A percentile compares a stretch with the other conserved stretches of the same genome.
These are phyloP conservation scores for Phlebiopsis flavidoalba DNA, from an alignment of 768 basidiomycete species.

Conservation along the genomic window DNA sequence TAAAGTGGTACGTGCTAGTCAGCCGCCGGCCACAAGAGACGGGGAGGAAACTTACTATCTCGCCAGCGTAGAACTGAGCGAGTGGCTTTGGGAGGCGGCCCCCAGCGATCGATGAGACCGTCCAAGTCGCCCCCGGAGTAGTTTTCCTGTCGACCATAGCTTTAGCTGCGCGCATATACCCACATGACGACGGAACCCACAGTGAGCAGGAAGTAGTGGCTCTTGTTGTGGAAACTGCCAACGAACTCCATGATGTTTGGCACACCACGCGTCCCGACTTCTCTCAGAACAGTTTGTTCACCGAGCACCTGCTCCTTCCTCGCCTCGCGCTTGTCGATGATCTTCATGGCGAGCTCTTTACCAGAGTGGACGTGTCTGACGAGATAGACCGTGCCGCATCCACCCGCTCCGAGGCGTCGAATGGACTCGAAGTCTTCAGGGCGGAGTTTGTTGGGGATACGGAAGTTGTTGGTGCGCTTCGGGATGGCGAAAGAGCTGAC, in stretches of 20 bases:
- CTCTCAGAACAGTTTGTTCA: background rate
- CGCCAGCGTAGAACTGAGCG: slow-evolving; percentile 11
- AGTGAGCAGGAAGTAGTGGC: slow-evolving; percentile 6
- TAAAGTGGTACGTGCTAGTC: no score
- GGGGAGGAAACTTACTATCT: background rate
- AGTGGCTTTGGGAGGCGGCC: slow-evolving; percentile 8
- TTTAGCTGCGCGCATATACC: background rate
- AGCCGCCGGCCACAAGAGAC: no score
- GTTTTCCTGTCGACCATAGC: background rate
- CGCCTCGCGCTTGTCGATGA: slow-evolving; percentile 14
- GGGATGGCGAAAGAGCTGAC: background rate
- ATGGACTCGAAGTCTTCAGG: slow-evolving; percentile 11
- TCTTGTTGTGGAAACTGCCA: slow-evolving; percentile 9
- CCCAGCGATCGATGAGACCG: slow-evolving; percentile 1
- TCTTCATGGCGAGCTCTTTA: slow-evolving; percentile 18
- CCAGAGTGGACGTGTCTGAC: slow-evolving; percentile 18
- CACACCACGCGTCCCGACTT: background rate
- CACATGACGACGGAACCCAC: background rate
- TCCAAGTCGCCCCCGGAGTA: slow-evolving; percentile 6
- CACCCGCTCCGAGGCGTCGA: slow-evolving; percentile 7
- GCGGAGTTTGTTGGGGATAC: background rate
- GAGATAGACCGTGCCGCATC: slow-evolving; percentile 16
- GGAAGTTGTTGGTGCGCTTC: background rate
- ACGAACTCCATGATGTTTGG: slow-evolving; percentile 6
- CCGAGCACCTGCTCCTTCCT: background rate